Base-by-base conservation (phyloP, 805 yeast species). In the Candida railenensis region DNA sequence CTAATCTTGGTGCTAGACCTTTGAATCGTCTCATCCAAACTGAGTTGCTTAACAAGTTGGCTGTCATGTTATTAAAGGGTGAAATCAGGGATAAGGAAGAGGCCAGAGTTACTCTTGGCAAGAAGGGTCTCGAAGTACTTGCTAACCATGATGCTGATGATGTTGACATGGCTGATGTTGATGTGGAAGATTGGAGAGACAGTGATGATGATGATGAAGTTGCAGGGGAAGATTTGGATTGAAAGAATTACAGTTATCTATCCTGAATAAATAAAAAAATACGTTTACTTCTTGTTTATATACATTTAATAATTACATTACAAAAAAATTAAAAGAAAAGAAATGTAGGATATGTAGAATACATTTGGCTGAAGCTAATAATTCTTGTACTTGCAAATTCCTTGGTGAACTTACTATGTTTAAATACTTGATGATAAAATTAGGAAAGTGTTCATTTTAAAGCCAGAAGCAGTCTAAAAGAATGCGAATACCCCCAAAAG, bases 1-100 rank as follows among this genome's bases (percentile, higher is more conserved):
- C 85, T 47, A 96, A 92, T 65, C 74, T 94, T 66, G 99, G 99
- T 71, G 99, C 99, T 4, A 81, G 99, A 65, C 99, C 99, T 48
- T 79, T 94, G 71, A 87, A 87, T 74, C 82, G 98, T 59, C 78
- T 94, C 58, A 92, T 94, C 54, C 97, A 94, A 67, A 79, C 77
- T 51, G 94, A 90, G 65, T 78, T 94, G 16, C 81, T 94, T 65
- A 94, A 94, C 71, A 83, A 77, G 59, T 74, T 94, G 68, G 99
- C 99, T 0, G 78, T 94, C n/a, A 78, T 89, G 68, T 80, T 94
- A 43, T 77, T 94, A 56, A 85, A 83, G 63, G 95, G 95, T 11
- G 96, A 91, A 65, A 80, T 94, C 49, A 77, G 73, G 60, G 97
- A 94, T 61, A 89, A 90, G 66, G 99, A 94, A 65, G 74, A 77